Evolutionary conservation across 2,329 filamentous ascomycete species (phyloP).

Genomic region (Neofusicoccum cordaticola): DNA sequence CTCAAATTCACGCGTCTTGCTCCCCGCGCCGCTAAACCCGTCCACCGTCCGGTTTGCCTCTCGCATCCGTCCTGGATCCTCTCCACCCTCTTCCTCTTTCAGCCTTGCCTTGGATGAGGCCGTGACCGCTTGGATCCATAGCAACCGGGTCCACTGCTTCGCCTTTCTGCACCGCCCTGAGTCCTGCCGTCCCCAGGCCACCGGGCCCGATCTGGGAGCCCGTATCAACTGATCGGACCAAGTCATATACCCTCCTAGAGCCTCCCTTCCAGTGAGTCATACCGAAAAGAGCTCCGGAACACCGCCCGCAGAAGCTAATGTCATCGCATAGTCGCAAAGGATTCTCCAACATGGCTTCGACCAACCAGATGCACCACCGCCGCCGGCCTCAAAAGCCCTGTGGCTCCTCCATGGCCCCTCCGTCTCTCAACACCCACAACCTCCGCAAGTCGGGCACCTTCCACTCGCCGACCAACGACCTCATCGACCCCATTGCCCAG

Average conservation of each 20-base stretch:
- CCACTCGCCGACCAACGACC: slow-evolving; percentile 42
- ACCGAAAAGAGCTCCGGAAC: neutral
- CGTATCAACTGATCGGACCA: slow-evolving; percentile 2
- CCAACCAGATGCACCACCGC: slow-evolving; percentile 43
- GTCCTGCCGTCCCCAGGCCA: neutral
- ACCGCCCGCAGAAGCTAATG: slow-evolving; percentile 5
- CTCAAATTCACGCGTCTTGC: neutral
- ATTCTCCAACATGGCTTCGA: slow-evolving; percentile 34
- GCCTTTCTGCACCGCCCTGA: slow-evolving; percentile 5
- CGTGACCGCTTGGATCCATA: neutral
- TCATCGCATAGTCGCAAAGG: neutral
- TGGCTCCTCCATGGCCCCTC: slow-evolving; percentile 22
- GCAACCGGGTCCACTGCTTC: neutral
- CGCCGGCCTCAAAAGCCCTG: slow-evolving; percentile 43
- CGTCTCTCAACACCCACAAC: slow-evolving; percentile 36
- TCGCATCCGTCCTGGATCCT: neutral
- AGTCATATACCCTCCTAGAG: neutral
- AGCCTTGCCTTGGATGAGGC: slow-evolving; percentile 5
- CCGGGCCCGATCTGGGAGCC: slow-evolving; percentile 1
- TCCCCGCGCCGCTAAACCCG: neutral
- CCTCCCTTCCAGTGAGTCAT: slow-evolving; percentile 7
- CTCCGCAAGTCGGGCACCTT: slow-evolving; percentile 51
- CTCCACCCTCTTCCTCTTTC: neutral
- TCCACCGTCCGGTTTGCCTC: slow-evolving; percentile 1
- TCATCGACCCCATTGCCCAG: slow-evolving; percentile 38